Percentiles rank a stretch among this genome's conserved stretches.
Conservation (phyloP, 2,329 filamentous ascomycete species). For the Ambrosiella xylebori region DNA sequence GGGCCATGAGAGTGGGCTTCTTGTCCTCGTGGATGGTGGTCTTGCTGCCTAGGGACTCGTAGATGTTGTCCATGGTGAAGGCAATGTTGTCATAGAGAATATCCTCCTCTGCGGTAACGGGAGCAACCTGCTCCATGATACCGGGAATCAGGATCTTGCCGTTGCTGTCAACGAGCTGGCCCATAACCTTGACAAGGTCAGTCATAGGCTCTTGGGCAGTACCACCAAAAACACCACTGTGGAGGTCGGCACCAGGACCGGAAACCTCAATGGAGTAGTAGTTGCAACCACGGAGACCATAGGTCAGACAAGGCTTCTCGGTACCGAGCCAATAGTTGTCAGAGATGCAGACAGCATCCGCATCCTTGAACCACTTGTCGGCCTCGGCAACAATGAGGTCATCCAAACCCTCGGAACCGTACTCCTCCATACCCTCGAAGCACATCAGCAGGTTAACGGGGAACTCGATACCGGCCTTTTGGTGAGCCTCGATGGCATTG, state of each 20-base stretch:
- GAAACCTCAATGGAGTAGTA: slow-evolving; percentile 90
- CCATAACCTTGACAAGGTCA: slow-evolving; percentile 70
- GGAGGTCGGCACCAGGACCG: slow-evolving; percentile 81
- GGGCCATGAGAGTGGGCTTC: slow-evolving; percentile 82
- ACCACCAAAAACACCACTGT: slow-evolving; percentile 93
- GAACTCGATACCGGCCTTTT: slow-evolving; percentile 85
- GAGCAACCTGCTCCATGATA: slow-evolving; percentile 81
- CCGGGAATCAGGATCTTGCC: slow-evolving; percentile 93
- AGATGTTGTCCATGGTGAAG: slow-evolving; percentile 91
- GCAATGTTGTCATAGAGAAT: slow-evolving; percentile 75
- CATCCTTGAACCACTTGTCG: slow-evolving; percentile 86
- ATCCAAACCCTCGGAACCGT: slow-evolving; percentile 88
- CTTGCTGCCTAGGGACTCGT: slow-evolving; percentile 77
- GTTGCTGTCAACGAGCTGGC: slow-evolving; percentile 67
- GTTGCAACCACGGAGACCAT: slow-evolving; percentile 91
- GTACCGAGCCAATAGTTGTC: slow-evolving; percentile 99
- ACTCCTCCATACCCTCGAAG: slow-evolving; percentile 99
- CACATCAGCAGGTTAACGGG: slow-evolving; percentile 98
- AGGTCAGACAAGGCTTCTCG: slow-evolving; percentile 94
- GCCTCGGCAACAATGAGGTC: slow-evolving; percentile 85
- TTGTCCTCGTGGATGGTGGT: slow-evolving; percentile 80
- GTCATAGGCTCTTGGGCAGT: slow-evolving; percentile 98
- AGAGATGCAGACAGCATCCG: slow-evolving; percentile 92
- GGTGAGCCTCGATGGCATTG: slow-evolving; percentile 94
- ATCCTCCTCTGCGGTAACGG: slow-evolving; percentile 72